A percentile compares a stretch with the other conserved stretches of the same genome.
Conservation (phyloP, 768 basidiomycete genomes). For the Mycena floridula region DNA sequence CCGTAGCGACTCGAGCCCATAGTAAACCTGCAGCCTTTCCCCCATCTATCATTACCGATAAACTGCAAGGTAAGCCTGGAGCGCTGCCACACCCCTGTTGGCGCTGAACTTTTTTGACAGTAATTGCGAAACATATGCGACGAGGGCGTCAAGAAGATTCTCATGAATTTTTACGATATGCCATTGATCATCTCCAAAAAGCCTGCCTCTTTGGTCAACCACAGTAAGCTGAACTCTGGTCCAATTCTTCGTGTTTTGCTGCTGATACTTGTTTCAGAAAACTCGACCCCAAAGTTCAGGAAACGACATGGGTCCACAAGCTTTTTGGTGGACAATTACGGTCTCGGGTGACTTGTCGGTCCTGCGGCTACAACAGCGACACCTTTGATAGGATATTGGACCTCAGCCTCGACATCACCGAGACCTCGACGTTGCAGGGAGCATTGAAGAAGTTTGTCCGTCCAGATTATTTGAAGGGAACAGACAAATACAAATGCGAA, state of each 20-base stretch:
- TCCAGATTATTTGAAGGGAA: conserved; percentile 77
- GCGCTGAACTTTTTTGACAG: conserved; percentile 31
- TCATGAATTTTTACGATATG: conserved; percentile 95
- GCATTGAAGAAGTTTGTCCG: conserved; percentile 78
- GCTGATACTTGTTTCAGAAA: conserved; percentile 41
- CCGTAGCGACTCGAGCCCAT: conserved; percentile 52
- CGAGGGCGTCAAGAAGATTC: conserved; percentile 95
- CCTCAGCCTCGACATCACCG: conserved; percentile 84
- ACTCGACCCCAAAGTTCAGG: conserved; percentile 61
- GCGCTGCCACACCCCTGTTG: conserved; percentile 3
- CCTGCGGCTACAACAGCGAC: conserved; percentile 85
- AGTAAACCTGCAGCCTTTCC: conserved; percentile 41
- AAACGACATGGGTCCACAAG: conserved; percentile 92
- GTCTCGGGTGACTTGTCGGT: conserved; percentile 81
- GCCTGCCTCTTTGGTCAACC: conserved; percentile 68
- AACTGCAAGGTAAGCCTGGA: conserved; percentile 56
- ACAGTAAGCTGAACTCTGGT: conserved; percentile 43
- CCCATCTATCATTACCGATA: conserved; percentile 59
- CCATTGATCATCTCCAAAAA: conserved; percentile 86
- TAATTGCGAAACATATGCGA: conserved; percentile 87
- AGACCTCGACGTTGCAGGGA: conserved; percentile 52
- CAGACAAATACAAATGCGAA: conserved; percentile 98
- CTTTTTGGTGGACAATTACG: conserved; percentile 91
- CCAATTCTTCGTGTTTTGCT: neutral
- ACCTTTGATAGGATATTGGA: conserved; percentile 96